phyloP scores from a whole-genome alignment of 2,329 filamentous ascomycete genomes.

The Trichoderma sp. region DNA sequence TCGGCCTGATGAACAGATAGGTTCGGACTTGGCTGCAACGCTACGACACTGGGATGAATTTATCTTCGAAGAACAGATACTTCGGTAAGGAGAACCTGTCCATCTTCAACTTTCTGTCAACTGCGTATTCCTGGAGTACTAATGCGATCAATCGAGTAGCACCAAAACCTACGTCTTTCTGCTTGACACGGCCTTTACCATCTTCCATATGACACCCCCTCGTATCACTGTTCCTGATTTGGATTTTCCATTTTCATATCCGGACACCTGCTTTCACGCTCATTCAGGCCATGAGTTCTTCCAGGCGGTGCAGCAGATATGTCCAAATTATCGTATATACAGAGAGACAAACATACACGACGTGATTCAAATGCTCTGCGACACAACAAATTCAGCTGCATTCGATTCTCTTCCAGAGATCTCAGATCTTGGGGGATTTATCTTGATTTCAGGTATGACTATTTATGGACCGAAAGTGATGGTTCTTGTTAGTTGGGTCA shows the following conservation, averaged over 20 bases:
- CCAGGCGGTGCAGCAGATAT: background rate
- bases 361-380: background rate
- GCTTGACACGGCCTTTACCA: background rate
- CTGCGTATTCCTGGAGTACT: background rate
- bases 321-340: background rate
- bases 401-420: background rate
- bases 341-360: background rate
- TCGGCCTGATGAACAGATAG: background rate
- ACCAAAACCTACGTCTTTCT: background rate
- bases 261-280: background rate
- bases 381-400: background rate
- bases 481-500: background rate
- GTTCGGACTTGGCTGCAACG: background rate
- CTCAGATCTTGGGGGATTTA: background rate
- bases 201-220: background rate
- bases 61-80: background rate
- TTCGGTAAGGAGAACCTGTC: background rate
- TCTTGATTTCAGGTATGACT: background rate
- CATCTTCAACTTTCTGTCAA: background rate
- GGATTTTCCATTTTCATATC: background rate
- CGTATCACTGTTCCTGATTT: background rate
- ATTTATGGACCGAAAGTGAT: background rate
- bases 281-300: background rate
- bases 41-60: background rate
- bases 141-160: background rate